Evolutionary conservation across 805 yeast genomes (phyloP).

Genomic region (Starmerella powellii): DNA sequence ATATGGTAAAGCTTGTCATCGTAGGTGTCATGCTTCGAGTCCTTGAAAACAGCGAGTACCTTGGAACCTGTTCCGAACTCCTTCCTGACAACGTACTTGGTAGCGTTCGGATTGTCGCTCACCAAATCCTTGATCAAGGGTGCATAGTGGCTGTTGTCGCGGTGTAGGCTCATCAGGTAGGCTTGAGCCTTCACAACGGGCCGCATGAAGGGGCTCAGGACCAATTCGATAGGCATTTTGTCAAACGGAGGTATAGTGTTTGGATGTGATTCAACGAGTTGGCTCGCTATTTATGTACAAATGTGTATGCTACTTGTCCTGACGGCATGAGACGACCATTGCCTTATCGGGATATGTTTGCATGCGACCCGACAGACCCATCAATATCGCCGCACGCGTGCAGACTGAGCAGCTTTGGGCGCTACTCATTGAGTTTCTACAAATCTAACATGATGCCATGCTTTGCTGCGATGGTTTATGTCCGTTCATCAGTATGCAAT

Average conservation of each 20-base stretch:
- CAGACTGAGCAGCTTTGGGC: no score
- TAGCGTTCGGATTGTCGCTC: constrained; percentile 21
- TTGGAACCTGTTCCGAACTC: constrained; percentile 54
- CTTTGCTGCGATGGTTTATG: no score
- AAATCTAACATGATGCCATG: no score
- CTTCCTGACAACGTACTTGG: constrained; percentile 38
- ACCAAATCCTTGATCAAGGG: constrained; percentile 41
- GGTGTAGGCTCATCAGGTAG: constrained; percentile 42
- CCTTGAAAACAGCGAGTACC: constrained; percentile 39
- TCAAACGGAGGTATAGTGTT: background rate
- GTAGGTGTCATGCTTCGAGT: constrained; percentile 28
- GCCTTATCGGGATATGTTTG: no score
- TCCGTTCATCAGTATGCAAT: no score
- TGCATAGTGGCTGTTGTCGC: constrained; percentile 44
- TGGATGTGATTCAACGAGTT: background rate
- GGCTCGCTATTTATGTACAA: background rate
- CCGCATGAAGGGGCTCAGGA: constrained; percentile 48
- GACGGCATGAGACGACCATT: no score
- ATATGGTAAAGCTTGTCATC: constrained; percentile 40
- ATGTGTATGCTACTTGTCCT: no score
- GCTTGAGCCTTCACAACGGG: constrained; percentile 48
- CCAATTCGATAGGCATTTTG: constrained; percentile 47
- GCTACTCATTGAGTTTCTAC: no score
- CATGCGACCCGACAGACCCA: no score
- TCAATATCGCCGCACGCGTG: no score